A percentile compares a stretch with the other conserved stretches of the same genome.
These are phyloP conservation scores for Heliamphora exappendiculata DNA, from an alignment of 148 eudicot species.

Conservation along the genomic window DNA sequence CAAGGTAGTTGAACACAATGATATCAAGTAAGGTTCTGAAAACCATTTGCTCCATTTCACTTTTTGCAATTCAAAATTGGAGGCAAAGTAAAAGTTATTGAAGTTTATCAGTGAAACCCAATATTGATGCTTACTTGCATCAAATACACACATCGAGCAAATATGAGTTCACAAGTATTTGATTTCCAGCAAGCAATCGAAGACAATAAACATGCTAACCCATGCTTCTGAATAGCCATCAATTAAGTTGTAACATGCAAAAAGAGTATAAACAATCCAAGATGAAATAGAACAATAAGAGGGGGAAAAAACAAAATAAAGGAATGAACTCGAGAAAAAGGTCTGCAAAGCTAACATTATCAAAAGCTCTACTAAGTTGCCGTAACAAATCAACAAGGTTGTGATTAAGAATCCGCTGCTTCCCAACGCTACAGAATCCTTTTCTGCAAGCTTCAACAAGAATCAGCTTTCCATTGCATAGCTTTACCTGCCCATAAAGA, in stretches of 20 bases:
- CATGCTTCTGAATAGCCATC: not conserved
- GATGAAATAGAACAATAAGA: not conserved
- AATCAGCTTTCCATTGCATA: conserved; percentile 85
- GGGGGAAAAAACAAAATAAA: not conserved
- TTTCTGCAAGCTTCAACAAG: conserved; percentile 77
- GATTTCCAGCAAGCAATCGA: not conserved
- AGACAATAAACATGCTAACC: not conserved
- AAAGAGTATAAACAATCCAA: not conserved
- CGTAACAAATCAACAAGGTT: conserved; percentile 89
- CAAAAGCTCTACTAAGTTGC: conserved; percentile 90
- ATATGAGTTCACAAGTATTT: not conserved
- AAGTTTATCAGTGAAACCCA: not conserved
- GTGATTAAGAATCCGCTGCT: conserved; percentile 81
- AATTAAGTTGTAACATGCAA: not conserved
- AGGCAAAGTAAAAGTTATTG: not conserved
- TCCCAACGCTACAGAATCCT: conserved; percentile 73
- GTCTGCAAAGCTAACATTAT: conserved; percentile 52
- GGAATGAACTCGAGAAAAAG: not conserved
- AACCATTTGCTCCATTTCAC: not conserved
- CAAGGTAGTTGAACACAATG: not conserved
- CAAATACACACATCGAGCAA: not conserved
- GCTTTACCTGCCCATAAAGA: conserved; percentile 58
- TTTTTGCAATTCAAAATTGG: not conserved
- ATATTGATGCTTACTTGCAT: not conserved
- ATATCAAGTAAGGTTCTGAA: not conserved